phyloP scores from a whole-genome alignment of 306 rosid genomes.

The Vigna angularis region DNA sequence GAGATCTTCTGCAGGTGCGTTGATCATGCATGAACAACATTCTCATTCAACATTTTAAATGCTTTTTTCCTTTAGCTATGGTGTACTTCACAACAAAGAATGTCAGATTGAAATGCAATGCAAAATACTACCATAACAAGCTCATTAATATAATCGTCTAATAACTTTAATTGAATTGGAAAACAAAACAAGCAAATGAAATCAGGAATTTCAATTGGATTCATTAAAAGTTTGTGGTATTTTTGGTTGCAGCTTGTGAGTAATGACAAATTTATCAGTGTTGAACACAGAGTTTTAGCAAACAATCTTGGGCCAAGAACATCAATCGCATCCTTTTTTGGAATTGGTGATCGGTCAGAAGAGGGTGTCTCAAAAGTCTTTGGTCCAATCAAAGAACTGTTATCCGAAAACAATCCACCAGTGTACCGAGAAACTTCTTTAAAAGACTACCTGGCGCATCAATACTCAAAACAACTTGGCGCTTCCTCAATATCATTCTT shows the following conservation, averaged over 20 bases:
- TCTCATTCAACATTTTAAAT: neutral
- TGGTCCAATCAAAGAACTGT: conserved; percentile 63
- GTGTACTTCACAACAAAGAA: neutral
- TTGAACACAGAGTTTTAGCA: conserved; percentile 43
- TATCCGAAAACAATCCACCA: conserved; percentile 58
- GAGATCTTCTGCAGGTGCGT: conserved; percentile 17
- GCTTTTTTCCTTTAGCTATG: neutral
- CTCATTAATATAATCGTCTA: neutral
- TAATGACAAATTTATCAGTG: conserved; percentile 46
- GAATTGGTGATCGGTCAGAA: neutral
- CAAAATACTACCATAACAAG: neutral
- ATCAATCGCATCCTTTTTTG: conserved; percentile 37
- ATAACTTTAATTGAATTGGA: neutral
- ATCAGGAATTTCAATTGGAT: neutral
- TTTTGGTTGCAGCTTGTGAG: conserved; percentile 33
- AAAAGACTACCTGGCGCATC: conserved; percentile 37
- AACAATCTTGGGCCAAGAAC: conserved; percentile 44
- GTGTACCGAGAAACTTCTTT: conserved; percentile 47
- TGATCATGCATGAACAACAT: neutral
- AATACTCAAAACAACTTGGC: neutral
- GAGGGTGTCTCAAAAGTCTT: conserved; percentile 17
- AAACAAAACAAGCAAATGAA: too few relatives aligned
- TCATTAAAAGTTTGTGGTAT: neutral
- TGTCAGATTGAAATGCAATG: neutral
- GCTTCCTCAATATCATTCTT: neutral